Evolutionary conservation across 805 yeast genomes (phyloP).

Genomic region (Saccharomycopsis selenospora): DNA sequence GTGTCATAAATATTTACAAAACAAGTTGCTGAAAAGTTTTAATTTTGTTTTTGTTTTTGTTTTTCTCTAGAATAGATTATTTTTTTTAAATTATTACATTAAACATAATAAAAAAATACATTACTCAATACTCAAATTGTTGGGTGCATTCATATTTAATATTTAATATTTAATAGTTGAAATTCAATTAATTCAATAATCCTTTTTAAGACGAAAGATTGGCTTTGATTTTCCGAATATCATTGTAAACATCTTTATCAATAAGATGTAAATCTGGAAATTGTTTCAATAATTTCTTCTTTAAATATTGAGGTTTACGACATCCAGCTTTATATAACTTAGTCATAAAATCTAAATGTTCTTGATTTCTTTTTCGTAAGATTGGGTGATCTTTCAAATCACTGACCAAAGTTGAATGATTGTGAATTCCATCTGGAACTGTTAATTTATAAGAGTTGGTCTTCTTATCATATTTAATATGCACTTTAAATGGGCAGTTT

Average conservation of each 20-base stretch:
- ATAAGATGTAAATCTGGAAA: constrained; percentile 19
- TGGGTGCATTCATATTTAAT: too few relatives aligned
- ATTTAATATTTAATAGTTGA: too few relatives aligned
- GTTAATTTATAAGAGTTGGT: constrained; percentile 8
- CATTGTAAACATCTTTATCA: constrained; percentile 21
- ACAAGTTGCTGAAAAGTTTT: too few relatives aligned
- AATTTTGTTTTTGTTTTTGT: too few relatives aligned
- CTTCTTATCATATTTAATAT: constrained; percentile 17
- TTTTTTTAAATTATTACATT: too few relatives aligned
- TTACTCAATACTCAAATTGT: too few relatives aligned
- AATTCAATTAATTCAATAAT: too few relatives aligned
- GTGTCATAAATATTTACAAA: too few relatives aligned
- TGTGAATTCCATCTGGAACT: constrained; percentile 17
- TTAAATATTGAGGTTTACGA: constrained; percentile 17
- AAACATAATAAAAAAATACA: too few relatives aligned
- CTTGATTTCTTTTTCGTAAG: constrained; percentile 17
- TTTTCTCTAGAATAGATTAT: too few relatives aligned
- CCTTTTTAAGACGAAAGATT: too few relatives aligned
- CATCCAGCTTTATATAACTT: constrained; percentile 10
- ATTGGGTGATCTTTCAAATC: constrained; percentile 19
- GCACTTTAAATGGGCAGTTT: constrained; percentile 19
- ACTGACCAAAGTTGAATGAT: constrained; percentile 11
- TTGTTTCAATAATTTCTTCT: constrained; percentile 11
- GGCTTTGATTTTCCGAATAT: constrained; percentile 19
- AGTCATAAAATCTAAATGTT: constrained; percentile 16